phyloP scores from a whole-genome alignment of 345 rosid species.

The Clarkia xantiana region DNA sequence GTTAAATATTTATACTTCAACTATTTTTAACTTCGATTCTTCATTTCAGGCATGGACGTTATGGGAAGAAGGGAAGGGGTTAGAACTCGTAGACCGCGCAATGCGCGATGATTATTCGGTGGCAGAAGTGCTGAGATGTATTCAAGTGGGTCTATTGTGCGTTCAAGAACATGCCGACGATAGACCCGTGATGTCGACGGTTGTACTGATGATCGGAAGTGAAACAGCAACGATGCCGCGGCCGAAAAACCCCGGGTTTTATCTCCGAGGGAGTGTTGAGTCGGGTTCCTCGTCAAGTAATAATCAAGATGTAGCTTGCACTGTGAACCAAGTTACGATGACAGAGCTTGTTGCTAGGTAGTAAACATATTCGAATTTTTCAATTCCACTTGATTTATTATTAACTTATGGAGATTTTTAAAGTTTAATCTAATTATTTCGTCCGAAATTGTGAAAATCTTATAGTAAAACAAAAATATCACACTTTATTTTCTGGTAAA shows the following conservation, averaged over 20 bases:
- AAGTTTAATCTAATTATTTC: no score
- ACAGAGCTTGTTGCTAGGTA: constrained; percentile 55
- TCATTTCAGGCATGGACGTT: constrained; percentile 44
- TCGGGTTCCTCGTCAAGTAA: constrained; percentile 49
- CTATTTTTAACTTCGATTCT: neutral
- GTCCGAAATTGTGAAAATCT: no score
- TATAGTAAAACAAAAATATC: no score
- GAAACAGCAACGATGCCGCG: constrained; percentile 41
- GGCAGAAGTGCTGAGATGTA: constrained; percentile 47
- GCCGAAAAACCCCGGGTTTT: constrained; percentile 58
- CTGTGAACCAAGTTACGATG: constrained; percentile 68
- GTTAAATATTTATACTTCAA: no score
- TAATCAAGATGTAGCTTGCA: constrained; percentile 34
- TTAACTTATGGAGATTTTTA: no score
- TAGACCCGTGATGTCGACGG: constrained; percentile 55
- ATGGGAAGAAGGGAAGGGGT: constrained; percentile 43
- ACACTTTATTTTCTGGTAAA: no score
- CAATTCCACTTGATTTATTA: no score
- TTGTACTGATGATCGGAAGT: constrained; percentile 53
- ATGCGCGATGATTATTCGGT: constrained; percentile 18
- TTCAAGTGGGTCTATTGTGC: constrained; percentile 68
- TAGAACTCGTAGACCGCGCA: constrained; percentile 29
- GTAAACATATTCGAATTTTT: no score
- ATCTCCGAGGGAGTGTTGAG: constrained; percentile 38
- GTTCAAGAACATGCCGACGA: constrained; percentile 68